Base-by-base conservation (phyloP, 164 flowering plant genomes). In the Chimonanthus praecox region DNA sequence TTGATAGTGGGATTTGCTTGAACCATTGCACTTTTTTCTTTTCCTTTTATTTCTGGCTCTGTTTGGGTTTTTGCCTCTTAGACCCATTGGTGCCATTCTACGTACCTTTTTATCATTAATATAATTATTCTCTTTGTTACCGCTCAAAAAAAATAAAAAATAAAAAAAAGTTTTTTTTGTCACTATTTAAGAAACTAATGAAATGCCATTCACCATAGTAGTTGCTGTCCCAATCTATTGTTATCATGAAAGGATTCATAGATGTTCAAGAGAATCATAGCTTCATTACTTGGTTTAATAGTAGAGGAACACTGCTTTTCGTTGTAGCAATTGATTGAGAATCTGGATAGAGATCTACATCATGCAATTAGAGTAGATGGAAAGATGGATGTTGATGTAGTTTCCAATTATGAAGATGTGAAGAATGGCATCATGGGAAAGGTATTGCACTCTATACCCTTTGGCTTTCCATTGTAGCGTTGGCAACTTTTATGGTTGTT, bases 331-430 rank as follows among this genome's bases (percentile, higher is more conserved):
- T 80, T 96, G 61, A 82, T 94, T 50, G 72, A 72, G 50, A 96
- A 94, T 77, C 94, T 96, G 75, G 99, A 94, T 82, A 91, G 99
- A 21, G 99, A 96, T 84, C 87, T 96, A 77, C 92, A 93, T 79
- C 92, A 94, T 89, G 98, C 98, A 18, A 87, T 96, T 68, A 82
- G 75, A 81, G 99, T 96, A 69, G 99, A 96, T 88, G 98, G 98
- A 44, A 94, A 94, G 87, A 90, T 92, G 99, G 94, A 90, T 18
- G 67, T 90, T 78, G 95, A 92, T 70, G 79, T 84, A 50, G 88
- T 96, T 62, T 77, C 89, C 72, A 96, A 96, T 78, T 96, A 94
- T 78, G 97, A 88, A 49, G 98, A 92, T 82, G 97, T 96, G 78
- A 96, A 88, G 88, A 83, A 77, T 80, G 87, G 87, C 49, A 96